These are phyloP conservation scores for Taiozyma sp. DNA, from an alignment of 1,139 yeast species.

Conservation along the genomic window DNA sequence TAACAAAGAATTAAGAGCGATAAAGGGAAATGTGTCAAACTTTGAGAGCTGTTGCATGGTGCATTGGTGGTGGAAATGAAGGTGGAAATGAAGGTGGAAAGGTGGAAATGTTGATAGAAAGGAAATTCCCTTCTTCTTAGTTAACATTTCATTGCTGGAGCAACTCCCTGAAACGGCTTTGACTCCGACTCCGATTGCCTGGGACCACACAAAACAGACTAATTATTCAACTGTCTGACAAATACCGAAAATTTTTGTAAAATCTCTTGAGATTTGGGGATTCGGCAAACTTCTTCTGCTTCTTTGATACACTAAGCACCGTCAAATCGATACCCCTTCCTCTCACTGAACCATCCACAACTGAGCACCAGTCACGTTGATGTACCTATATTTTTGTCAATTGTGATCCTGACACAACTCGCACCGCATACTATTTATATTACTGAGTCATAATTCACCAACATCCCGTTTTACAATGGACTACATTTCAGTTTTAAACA, in stretches of 20 bases:
- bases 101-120: no score
- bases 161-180: neutral
- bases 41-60: neutral
- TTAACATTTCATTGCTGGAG: no score
- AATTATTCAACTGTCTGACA: no score
- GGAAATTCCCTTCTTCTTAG: no score
- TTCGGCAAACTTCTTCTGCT: neutral
- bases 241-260: neutral
- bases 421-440: no score
- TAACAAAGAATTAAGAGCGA: neutral
- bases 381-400: neutral
- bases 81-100: no score
- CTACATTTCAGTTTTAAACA: conserved; percentile 38
- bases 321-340: neutral
- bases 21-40: neutral
- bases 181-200: neutral
- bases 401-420: neutral
- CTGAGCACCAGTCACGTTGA: neutral
- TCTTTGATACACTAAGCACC: neutral
- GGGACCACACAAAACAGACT: neutral
- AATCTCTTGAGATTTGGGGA: neutral
- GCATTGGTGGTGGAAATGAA: no score
- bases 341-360: neutral
- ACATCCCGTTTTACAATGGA: conserved; percentile 23
- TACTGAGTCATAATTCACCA: no score